Percentiles rank a stretch among this genome's conserved stretches.
Evolutionary conservation across 139 green algal genomes (phyloP).

Genomic region (Chloropicon primus): DNA sequence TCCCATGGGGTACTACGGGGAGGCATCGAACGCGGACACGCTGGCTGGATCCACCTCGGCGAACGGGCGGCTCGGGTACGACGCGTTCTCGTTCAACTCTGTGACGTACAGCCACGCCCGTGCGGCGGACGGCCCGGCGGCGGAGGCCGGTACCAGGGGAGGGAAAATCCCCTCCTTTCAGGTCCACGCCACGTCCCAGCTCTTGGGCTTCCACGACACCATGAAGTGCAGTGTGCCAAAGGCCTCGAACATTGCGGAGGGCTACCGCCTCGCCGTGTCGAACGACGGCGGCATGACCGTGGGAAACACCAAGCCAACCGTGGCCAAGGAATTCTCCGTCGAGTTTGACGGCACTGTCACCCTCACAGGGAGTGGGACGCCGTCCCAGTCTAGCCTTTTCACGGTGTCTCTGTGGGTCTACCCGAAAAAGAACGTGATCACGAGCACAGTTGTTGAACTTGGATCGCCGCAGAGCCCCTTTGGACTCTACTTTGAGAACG

Average conservation of each 20-base stretch:
- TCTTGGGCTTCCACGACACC: constrained; percentile 5
- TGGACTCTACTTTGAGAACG: background rate
- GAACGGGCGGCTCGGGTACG: background rate
- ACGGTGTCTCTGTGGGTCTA: background rate
- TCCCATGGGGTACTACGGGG: background rate
- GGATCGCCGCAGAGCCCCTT: background rate
- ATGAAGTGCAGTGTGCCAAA: background rate
- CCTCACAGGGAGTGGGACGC: background rate
- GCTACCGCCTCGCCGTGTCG: constrained; percentile 12
- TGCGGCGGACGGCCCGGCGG: no score
- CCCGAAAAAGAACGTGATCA: background rate
- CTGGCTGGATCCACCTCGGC: background rate
- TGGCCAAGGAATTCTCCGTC: constrained; percentile 5
- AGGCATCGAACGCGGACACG: background rate
- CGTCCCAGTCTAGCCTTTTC: background rate
- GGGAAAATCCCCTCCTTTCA: background rate
- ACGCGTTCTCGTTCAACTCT: background rate
- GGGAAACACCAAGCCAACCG: background rate
- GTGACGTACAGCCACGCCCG: background rate
- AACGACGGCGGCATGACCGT: constrained; percentile 9
- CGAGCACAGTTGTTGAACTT: background rate
- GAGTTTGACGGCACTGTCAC: constrained; percentile 2
- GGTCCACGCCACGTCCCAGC: background rate
- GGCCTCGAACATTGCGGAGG: background rate
- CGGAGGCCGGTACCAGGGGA: background rate